phyloP scores from a whole-genome alignment of 2,329 filamentous ascomycete species.

The Phoma sp. region DNA sequence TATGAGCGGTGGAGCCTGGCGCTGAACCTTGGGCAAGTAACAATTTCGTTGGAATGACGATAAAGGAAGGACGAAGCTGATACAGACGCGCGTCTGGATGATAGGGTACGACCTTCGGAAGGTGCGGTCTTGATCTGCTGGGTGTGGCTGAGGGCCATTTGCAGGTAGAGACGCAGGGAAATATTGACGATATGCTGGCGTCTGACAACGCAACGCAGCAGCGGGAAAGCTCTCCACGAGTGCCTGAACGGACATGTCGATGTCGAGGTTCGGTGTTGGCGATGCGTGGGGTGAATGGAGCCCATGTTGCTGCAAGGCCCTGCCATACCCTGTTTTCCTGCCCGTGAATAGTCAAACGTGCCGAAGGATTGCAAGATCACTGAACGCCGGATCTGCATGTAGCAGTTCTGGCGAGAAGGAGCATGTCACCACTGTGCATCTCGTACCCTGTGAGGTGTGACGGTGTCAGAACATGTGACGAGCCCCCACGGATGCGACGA shows the following conservation, averaged over 20 bases:
- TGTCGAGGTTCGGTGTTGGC: background rate
- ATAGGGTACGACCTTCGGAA: background rate
- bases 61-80: conserved; percentile 2
- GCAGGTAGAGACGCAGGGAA: conserved; percentile 19
- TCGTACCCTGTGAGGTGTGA: conserved; percentile 21
- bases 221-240: conserved; percentile 10
- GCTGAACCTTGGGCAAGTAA: background rate
- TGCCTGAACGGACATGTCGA: background rate
- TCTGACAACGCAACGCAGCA: conserved; percentile 22
- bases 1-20: background rate
- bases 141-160: conserved; percentile 1
- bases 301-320: background rate
- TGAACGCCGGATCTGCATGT: conserved; percentile 24
- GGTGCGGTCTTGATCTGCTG: conserved; percentile 3
- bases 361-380: conserved; percentile 4
- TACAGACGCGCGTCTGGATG: conserved; percentile 12
- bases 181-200: conserved; percentile 29
- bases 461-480: conserved; percentile 31
- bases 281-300: background rate
- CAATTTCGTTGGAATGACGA: background rate
- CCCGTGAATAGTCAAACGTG: conserved; percentile 5
- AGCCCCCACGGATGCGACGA: conserved; percentile 38
- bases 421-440: conserved; percentile 22
- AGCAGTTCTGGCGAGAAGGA: conserved; percentile 21
- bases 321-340: conserved; percentile 7